Conservation (phyloP, 495 filamentous ascomycete species). For the Elaphomyces granulatus region DNA sequence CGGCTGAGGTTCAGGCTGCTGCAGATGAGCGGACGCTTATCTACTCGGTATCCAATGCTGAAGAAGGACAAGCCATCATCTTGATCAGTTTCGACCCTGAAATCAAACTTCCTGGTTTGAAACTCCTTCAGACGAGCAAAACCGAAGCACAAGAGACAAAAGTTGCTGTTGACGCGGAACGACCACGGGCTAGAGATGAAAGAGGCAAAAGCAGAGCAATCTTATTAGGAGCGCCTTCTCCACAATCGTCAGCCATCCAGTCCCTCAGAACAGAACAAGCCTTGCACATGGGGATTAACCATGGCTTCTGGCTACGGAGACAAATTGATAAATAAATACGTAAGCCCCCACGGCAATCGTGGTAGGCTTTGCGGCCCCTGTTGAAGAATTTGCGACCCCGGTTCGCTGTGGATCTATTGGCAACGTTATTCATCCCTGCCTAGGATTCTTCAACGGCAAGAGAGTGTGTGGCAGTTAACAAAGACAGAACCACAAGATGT, state of each 20-base stretch:
- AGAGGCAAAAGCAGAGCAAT: background rate
- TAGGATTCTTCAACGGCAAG: too few relatives aligned
- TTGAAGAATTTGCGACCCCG: too few relatives aligned
- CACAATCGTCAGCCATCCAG: too few relatives aligned
- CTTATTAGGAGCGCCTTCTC: too few relatives aligned
- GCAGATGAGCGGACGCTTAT: slow-evolving; percentile 47
- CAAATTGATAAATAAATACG: too few relatives aligned
- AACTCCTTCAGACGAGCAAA: slow-evolving; percentile 4
- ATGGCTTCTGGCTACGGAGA: slow-evolving; percentile 32
- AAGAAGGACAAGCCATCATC: slow-evolving; percentile 35
- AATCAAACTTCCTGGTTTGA: slow-evolving; percentile 25
- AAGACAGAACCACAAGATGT: too few relatives aligned
- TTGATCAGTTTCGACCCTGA: slow-evolving; percentile 51
- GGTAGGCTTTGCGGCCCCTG: too few relatives aligned
- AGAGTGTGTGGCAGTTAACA: too few relatives aligned
- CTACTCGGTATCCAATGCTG: slow-evolving; percentile 27
- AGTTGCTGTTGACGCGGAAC: slow-evolving; percentile 7
- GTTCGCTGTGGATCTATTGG: too few relatives aligned
- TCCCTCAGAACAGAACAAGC: slow-evolving; percentile 20
- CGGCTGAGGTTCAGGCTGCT: slow-evolving; percentile 34
- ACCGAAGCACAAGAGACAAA: slow-evolving; percentile 2
- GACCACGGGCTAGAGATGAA: slow-evolving; percentile 9
- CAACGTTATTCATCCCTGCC: too few relatives aligned
- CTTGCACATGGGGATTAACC: slow-evolving; percentile 21
- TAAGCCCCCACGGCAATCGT: too few relatives aligned